Base-by-base conservation (phyloP, 1,284 basidiomycete genomes). In the Tetrapyrgos nigripes region DNA sequence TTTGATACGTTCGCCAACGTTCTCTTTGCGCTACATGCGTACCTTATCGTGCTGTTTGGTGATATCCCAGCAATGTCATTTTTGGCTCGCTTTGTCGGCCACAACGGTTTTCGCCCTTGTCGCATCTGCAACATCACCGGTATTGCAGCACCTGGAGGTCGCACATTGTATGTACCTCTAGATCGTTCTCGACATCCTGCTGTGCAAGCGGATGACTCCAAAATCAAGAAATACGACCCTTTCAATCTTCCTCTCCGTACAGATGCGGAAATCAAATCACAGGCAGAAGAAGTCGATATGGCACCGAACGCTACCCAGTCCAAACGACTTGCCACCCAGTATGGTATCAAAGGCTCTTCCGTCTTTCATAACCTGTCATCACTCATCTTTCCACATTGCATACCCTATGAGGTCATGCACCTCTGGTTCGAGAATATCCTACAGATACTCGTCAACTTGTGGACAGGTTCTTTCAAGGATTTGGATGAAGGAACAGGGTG, bases 31-130 rank as follows among this genome's bases (percentile, higher is more conserved):
- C 68, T 83, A 0, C 73, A 60, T 33, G 79, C 77, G 0, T 79
- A 73, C 53, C 70, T 79, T 4, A 72, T 81, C 6, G 54, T 79
- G 9, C 70, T 70, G 6, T 77, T 76, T 52, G 78, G 81, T 2
- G 80, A 83, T 57, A 81, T 82, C 27, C 80, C 77, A 6, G 82
- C 81, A 0, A n/a, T n/a, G n/a, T n/a, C n/a, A n/a, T n/a, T n/a
- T n/a, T n/a, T n/a, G n/a, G n/a, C n/a, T n/a, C n/a, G n/a, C n/a
- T n/a, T n/a, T n/a, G n/a, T n/a, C n/a, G n/a, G n/a, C n/a, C n/a
- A n/a, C n/a, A n/a, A n/a, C n/a, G n/a, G n/a, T n/a, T n/a, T n/a
- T n/a, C n/a, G n/a, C n/a, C n/a, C n/a, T n/a, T n/a, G n/a, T n/a
- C n/a, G n/a, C n/a, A n/a, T n/a, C n/a, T n/a, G n/a, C n/a, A n/a